These are phyloP conservation scores for Trichaptum fuscoviolaceum DNA, from an alignment of 768 basidiomycete species.

Conservation along the genomic window DNA sequence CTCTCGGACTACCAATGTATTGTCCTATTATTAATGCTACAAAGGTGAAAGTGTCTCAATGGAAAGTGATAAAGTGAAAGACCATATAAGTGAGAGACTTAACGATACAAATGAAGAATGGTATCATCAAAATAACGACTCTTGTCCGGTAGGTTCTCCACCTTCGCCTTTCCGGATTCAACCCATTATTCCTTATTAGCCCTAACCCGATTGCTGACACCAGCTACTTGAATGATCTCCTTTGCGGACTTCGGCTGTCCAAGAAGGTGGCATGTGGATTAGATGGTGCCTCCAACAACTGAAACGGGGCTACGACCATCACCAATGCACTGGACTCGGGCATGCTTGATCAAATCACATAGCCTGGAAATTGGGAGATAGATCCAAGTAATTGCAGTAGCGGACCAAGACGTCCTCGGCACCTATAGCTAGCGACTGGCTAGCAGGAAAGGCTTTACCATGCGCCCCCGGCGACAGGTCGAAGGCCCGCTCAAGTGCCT, in stretches of 20 bases:
- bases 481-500: conserved; percentile 82
- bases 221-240: conserved; percentile 87
- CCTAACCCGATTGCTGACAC: conserved; percentile 95
- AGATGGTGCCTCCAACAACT: conserved; percentile 96
- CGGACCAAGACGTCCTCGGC: conserved; percentile 88
- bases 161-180: conserved; percentile 65
- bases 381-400: conserved; percentile 88
- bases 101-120: not conserved
- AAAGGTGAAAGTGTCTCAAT: too few relatives aligned
- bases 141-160: conserved; percentile 31
- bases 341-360: conserved; percentile 80
- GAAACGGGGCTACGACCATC: conserved; percentile 94
- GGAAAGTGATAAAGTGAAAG: too few relatives aligned
- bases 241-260: conserved; percentile 69
- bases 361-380: conserved; percentile 76
- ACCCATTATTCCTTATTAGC: conserved; percentile 86
- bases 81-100: too few relatives aligned
- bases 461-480: conserved; percentile 76
- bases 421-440: conserved; percentile 51
- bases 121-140: conserved; percentile 10
- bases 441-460: conserved; percentile 28
- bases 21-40: too few relatives aligned
- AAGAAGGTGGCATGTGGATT: conserved; percentile 83
- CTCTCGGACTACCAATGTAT: too few relatives aligned
- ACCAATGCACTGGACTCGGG: conserved; percentile 80